Base-by-base conservation (phyloP, 148 eudicot genomes). In the Polygonum maritimum region DNA sequence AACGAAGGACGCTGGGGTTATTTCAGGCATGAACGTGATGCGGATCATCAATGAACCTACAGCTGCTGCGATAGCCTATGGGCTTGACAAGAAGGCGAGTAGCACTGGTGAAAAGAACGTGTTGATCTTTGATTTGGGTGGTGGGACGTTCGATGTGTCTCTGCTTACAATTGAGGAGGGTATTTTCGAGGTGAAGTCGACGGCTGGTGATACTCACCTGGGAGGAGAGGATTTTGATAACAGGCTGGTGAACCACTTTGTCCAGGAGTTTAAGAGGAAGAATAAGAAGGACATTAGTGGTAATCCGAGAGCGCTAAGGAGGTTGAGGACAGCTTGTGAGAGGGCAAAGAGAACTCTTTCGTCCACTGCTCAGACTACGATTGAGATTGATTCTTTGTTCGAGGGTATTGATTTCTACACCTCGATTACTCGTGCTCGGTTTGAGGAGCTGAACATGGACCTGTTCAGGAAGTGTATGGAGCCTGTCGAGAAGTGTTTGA, bases 181-280 rank as follows among this genome's bases (percentile, higher is more conserved):
- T 31, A 74, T 74, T 51, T 74, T 74, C 9, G 76, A 74, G 55
- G 76, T 74, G 3, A 74, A 74, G 39, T 58, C 76, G 7, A 74
- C 76, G 0, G 76, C 76, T 22, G 76, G 76, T 14, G 76, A 74
- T 41, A 74, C 76, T 35, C 76, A 74, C 5, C 76, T 74, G 13
- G 76, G 76, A 11, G 76, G 76, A 9, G 76, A 74, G 35, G 73
- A 70, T 70, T 70, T 70, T 4, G 73, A 70, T 19, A 70, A 70
- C 48, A 70, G 73, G 73, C 73, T 74, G 60, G 76, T 74, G 76
- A 74, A 74, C 40, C 76, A 74, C 49, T 74, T 74, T 16, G 76
- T 74, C 7, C 76, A 74, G 41, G 76, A 74, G 9, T 74, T 74
- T 62, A 74, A 22, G 55, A 74, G 76, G 58, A 74, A 74, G 76